Conservation (phyloP, 164 flowering plant genomes). For the Vitis labrusca region DNA sequence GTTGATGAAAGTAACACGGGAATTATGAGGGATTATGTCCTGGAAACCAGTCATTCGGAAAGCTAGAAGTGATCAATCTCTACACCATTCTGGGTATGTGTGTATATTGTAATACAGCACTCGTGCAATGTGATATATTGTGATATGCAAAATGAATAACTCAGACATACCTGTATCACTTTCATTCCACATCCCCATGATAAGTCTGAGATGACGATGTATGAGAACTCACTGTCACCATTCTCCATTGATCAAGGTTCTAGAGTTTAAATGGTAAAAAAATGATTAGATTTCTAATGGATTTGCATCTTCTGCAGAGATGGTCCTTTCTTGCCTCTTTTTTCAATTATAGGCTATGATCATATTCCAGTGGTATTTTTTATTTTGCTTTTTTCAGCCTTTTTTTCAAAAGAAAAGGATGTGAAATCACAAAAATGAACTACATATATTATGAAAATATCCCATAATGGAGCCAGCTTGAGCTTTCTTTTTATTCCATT, state of each 20-base stretch:
- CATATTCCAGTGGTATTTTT: too few species aligned
- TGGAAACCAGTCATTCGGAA: slow-evolving; percentile 63
- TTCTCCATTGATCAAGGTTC: neutral
- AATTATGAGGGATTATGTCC: slow-evolving; percentile 79
- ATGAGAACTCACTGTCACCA: neutral
- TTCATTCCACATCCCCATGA: neutral
- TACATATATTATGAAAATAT: too few species aligned
- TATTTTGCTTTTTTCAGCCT: too few species aligned
- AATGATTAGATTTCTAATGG: neutral
- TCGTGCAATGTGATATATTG: neutral
- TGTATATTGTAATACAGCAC: neutral
- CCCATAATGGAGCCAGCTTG: too few species aligned
- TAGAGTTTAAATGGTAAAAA: neutral
- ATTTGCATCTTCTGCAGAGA: too few species aligned
- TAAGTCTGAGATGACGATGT: neutral
- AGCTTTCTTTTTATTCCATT: too few species aligned
- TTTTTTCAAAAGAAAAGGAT: too few species aligned
- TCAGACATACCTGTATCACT: neutral
- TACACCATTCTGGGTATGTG: neutral
- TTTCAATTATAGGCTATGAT: too few species aligned
- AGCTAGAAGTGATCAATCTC: slow-evolving; percentile 32
- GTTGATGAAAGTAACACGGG: slow-evolving; percentile 74
- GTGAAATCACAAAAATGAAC: too few species aligned
- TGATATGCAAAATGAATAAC: neutral
- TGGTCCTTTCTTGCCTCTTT: too few species aligned